Percentiles rank a stretch among this genome's conserved stretches.
Evolutionary conservation across 352 stramenopile genomes (phyloP).

Genomic region (Phytophthora foliorum): DNA sequence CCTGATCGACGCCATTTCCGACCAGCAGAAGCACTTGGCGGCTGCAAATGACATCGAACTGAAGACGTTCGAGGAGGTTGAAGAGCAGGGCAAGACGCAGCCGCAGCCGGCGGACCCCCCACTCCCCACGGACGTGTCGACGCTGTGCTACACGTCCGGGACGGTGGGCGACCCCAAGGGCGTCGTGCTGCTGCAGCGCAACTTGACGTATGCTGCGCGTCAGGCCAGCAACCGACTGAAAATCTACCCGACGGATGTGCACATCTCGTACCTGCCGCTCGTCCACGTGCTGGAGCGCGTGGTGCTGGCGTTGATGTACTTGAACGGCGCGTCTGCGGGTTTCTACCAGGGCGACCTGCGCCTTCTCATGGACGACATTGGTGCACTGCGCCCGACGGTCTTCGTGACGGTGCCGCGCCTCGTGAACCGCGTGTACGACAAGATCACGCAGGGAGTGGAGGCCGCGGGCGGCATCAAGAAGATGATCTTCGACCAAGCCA

Average conservation of each 20-base stretch:
- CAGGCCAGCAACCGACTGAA: constrained; percentile 32
- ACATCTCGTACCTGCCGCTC: constrained; percentile 96
- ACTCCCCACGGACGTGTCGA: constrained; percentile 84
- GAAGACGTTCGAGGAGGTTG: constrained; percentile 44
- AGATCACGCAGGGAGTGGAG: constrained; percentile 77
- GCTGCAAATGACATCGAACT: constrained; percentile 35
- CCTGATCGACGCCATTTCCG: constrained; percentile 41
- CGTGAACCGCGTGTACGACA: constrained; percentile 97
- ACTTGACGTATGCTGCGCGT: constrained; percentile 38
- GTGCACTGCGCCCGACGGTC: constrained; percentile 89
- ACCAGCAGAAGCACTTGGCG: constrained; percentile 37
- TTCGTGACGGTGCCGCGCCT: constrained; percentile 95
- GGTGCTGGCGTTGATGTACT: constrained; percentile 80
- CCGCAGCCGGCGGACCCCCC: constrained; percentile 45
- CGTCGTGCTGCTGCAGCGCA: constrained; percentile 92
- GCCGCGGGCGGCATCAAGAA: constrained; percentile 48
- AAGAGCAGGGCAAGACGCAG: constrained; percentile 31
- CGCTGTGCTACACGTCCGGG: constrained; percentile 94
- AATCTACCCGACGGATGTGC: constrained; percentile 70
- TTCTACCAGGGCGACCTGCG: constrained; percentile 87
- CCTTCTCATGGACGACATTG: constrained; percentile 93
- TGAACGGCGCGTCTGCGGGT: constrained; percentile 81
- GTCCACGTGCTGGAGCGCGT: constrained; percentile 96
- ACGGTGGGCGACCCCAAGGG: constrained; percentile 96
- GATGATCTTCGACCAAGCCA: constrained; percentile 54